A percentile compares a stretch with the other conserved stretches of the same genome.
These are phyloP conservation scores for Bacterosira constricta DNA, from an alignment of 108 stramenopile genomes.

Conservation along the genomic window DNA sequence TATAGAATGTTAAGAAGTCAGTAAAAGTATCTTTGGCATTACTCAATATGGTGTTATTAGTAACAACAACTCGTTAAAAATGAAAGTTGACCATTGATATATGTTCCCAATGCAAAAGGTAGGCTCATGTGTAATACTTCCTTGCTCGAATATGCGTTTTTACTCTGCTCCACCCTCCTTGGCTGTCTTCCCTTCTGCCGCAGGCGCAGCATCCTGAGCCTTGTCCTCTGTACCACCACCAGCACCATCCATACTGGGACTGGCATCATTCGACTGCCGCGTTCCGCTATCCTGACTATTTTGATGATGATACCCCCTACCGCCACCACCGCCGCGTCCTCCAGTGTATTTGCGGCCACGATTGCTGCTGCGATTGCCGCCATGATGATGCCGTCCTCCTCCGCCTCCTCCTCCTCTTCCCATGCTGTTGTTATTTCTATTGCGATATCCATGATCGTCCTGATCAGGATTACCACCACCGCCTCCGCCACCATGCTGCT, in stretches of 20 bases:
- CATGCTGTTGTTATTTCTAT: slow-evolving; percentile 19
- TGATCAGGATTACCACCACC: slow-evolving; percentile 25
- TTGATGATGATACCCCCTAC: not conserved
- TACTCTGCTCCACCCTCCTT: not conserved
- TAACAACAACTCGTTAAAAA: no score
- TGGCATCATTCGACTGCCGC: not conserved
- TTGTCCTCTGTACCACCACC: not conserved
- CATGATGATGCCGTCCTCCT: slow-evolving; percentile 1
- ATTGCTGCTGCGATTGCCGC: slow-evolving; percentile 17
- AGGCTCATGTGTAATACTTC: no score
- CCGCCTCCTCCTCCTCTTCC: slow-evolving; percentile 7
- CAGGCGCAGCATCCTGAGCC: not conserved
- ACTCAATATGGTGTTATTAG: no score
- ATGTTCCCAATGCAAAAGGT: no score
- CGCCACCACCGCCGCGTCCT: not conserved
- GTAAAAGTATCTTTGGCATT: no score
- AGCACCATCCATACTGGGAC: not conserved
- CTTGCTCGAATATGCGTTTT: no score
- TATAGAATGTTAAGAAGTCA: no score
- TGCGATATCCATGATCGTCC: slow-evolving; percentile 20
- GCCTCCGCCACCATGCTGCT: not conserved
- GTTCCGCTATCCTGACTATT: slow-evolving; percentile 6
- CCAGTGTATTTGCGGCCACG: slow-evolving; percentile 6
- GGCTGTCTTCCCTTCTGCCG: not conserved
- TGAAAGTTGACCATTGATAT: no score